These are phyloP conservation scores for Tillandsia fasciculata DNA, from an alignment of 176 grass and related monocot species.

Conservation along the genomic window DNA sequence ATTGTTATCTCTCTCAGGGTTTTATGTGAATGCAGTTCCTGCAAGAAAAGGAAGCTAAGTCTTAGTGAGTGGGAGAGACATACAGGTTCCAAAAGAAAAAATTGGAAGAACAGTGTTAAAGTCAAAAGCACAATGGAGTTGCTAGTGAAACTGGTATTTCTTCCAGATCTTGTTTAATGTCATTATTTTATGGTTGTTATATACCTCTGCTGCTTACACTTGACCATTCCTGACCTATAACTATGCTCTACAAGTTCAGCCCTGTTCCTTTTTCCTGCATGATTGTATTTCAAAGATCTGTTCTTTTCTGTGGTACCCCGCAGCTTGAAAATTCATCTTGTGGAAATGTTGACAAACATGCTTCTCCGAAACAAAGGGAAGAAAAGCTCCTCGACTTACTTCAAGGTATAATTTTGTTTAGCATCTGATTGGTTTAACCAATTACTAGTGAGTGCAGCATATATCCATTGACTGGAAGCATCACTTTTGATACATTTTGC, in stretches of 20 bases:
- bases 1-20: constrained; percentile 39
- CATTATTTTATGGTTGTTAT: background rate
- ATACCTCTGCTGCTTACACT: background rate
- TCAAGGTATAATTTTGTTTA: constrained; percentile 21
- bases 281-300: background rate
- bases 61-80: constrained; percentile 72
- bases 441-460: background rate
- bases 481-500: background rate
- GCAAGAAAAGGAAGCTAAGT: constrained; percentile 55
- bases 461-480: background rate
- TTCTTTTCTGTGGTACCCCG: background rate
- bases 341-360: constrained; percentile 27
- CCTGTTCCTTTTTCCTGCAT: background rate
- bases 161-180: background rate
- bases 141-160: constrained; percentile 50
- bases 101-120: constrained; percentile 79
- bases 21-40: constrained; percentile 49
- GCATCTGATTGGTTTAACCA: constrained; percentile 1
- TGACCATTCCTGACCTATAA: background rate
- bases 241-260: background rate
- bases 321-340: constrained; percentile 45
- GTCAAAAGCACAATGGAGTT: constrained; percentile 51
- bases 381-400: constrained; percentile 22
- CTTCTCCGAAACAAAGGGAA: constrained; percentile 30
- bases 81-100: constrained; percentile 90